Evolutionary conservation across 805 yeast genomes (phyloP).

Genomic region (Candida ipomoeae): DNA sequence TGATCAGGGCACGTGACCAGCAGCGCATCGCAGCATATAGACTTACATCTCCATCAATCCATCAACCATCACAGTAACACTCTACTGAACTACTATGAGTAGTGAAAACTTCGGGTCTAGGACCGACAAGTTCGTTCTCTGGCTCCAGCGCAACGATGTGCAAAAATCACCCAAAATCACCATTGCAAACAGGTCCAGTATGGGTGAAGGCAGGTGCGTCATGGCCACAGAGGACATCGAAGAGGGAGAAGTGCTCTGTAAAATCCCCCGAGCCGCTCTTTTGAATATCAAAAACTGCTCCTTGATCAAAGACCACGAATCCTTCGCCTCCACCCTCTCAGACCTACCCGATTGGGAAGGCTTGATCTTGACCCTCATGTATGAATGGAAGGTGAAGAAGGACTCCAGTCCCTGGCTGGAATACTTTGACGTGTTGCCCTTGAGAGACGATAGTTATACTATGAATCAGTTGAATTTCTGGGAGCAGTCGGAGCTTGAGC

Average conservation of each 20-base stretch:
- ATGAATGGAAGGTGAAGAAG: conserved; percentile 48
- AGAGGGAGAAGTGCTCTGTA: conserved; percentile 61
- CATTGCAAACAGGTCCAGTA: conserved; percentile 55
- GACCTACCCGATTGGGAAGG: conserved; percentile 71
- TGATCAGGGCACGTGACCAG: not conserved
- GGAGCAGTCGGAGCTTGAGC: conserved; percentile 54
- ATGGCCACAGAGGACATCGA: conserved; percentile 59
- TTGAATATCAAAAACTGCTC: conserved; percentile 59
- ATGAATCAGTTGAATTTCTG: conserved; percentile 79
- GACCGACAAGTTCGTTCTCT: conserved; percentile 22
- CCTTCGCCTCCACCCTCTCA: conserved; percentile 32
- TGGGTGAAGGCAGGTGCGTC: conserved; percentile 74
- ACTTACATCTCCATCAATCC: too few relatives aligned
- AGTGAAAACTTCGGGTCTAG: not conserved
- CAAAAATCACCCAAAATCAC: conserved; percentile 52
- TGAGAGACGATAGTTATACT: conserved; percentile 23
- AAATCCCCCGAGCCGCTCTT: conserved; percentile 57
- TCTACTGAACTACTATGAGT: not conserved
- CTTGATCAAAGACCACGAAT: conserved; percentile 31
- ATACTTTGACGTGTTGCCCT: conserved; percentile 72
- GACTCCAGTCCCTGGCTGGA: conserved; percentile 57
- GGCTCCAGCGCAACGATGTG: conserved; percentile 35
- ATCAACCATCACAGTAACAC: not conserved
- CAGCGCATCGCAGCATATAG: conserved; percentile 1
- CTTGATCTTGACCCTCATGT: conserved; percentile 61